These are phyloP conservation scores for Fusarium sterilihyphosum DNA, from an alignment of 2,329 filamentous ascomycete genomes.

Conservation along the genomic window DNA sequence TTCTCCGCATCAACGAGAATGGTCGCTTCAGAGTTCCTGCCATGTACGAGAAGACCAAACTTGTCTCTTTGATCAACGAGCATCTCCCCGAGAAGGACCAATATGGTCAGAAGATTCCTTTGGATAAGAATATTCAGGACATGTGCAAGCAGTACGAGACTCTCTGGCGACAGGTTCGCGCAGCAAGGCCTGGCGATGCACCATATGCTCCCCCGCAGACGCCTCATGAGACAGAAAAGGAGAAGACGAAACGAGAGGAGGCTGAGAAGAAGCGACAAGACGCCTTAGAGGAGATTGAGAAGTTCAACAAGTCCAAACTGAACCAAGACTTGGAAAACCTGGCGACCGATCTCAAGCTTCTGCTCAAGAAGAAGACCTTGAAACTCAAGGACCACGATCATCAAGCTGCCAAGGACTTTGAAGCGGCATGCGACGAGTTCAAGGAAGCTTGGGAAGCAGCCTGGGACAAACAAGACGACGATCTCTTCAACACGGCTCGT, in stretches of 20 bases:
- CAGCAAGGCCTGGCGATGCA: background rate
- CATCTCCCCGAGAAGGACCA: background rate
- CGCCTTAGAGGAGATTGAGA: background rate
- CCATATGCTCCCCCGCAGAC: background rate
- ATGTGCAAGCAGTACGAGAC: background rate
- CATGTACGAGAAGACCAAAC: background rate
- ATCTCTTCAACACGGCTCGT: conserved; percentile 5
- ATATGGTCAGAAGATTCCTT: background rate
- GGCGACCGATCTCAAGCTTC: background rate
- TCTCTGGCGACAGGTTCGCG: background rate
- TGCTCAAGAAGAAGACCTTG: background rate
- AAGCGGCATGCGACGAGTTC: background rate
- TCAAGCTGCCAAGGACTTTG: background rate
- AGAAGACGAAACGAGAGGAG: background rate
- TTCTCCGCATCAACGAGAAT: conserved; percentile 62
- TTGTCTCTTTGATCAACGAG: background rate
- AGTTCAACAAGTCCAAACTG: background rate
- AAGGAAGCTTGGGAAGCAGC: background rate
- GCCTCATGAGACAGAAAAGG: background rate
- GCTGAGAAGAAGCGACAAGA: background rate
- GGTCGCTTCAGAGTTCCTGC: conserved; percentile 47
- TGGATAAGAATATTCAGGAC: background rate
- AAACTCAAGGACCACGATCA: background rate
- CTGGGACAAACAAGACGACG: conserved; percentile 1
- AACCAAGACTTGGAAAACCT: background rate